Evolutionary conservation across 768 basidiomycete genomes (phyloP), one percentile per base, ranked within the genome.

Genomic region (Pholiota microspora): DNA sequence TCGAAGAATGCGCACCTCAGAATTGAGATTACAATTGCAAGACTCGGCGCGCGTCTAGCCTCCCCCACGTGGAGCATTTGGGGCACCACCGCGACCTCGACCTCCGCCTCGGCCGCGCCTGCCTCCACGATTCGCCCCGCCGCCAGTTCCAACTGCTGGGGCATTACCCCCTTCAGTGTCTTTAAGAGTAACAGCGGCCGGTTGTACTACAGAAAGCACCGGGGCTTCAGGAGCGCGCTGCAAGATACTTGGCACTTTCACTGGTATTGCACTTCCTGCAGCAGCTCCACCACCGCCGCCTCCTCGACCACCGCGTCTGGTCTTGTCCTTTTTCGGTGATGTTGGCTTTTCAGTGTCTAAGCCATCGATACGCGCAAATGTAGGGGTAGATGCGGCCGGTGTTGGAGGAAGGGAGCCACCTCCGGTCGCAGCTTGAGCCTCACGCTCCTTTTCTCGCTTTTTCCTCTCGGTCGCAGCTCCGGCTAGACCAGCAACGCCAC

Each of bases 401-500:
- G 62, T 27, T 42, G 55, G 38, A 2, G 40, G 34, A 10, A 51
- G 45, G 32, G 29, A 31, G 45, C 51, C 5, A 27, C 24, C 42
- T 25, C 42, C 47, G 24, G 51, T 25, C 12, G 55, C 38, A 29
- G 64, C 62, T 44, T 64, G 56, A 25, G 58, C 56, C 52, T 70
- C 67, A 56, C 58, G 60, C 54, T 67, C 67, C 50, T 61, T 67
- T 56, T 66, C 63, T 57, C 63, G 47, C 49, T 56, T 63, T 61
- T 59, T 61, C 50, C 65, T 66, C 60, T 61, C 69, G 31, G 59
- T 67, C 38, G 64, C 68, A 10, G 63, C 62, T 29, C 54, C 59
- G 23, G 69, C 68, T n/a, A 75, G 67, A 3, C 83, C 81, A 4
- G 83, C 84, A 0, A 83, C 82, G 0, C 85, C 83, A 53, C 69